Evolutionary conservation across 257 asterid species (phyloP).

Genomic region (Henckelia pumila): DNA sequence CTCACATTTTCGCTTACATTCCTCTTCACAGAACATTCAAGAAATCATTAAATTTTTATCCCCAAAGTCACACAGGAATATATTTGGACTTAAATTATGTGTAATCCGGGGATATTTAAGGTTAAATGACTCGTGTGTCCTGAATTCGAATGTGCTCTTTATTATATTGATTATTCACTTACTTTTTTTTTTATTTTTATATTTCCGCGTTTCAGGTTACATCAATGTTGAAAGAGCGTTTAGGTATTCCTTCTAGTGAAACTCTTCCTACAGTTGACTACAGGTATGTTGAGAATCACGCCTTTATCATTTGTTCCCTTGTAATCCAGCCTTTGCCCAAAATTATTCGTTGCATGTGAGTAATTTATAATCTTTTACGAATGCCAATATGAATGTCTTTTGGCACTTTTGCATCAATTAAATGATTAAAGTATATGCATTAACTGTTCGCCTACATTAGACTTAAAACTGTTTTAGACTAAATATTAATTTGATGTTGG

Average conservation of each 20-base stretch:
- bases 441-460: constrained; percentile 17
- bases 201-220: constrained; percentile 54
- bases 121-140: not conserved
- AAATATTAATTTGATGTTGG: not conserved
- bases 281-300: constrained; percentile 44
- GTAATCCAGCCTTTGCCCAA: constrained; percentile 19
- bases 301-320: not conserved
- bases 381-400: not conserved
- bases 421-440: constrained; percentile 6
- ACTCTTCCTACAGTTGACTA: constrained; percentile 82
- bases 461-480: constrained; percentile 8
- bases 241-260: constrained; percentile 57
- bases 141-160: constrained; percentile 9
- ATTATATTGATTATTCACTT: constrained; percentile 29
- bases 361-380: constrained; percentile 12
- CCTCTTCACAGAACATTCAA: too few species aligned
- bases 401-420: constrained; percentile 16
- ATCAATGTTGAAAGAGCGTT: constrained; percentile 80
- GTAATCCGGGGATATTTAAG: too few species aligned
- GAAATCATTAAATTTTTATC: too few species aligned
- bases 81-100: too few species aligned
- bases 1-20: too few species aligned
- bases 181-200: constrained; percentile 33
- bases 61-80: too few species aligned
- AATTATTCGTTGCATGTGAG: constrained; percentile 1